Percentiles rank a stretch among this genome's conserved stretches.
Conservation (phyloP, 305 asterid species). For the Andrographis paniculata region DNA sequence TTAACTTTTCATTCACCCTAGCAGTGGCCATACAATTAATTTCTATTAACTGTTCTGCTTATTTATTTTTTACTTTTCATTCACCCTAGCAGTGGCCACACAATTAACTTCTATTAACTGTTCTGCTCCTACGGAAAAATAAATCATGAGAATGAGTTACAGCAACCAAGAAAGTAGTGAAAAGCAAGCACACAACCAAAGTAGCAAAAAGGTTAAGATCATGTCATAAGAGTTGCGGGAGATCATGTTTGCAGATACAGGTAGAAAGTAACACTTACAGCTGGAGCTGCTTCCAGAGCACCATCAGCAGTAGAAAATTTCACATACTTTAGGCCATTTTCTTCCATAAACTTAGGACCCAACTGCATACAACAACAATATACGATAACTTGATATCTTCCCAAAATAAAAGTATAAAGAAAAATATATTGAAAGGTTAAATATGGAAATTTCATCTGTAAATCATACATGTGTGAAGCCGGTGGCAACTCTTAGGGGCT, state of each 20-base stretch:
- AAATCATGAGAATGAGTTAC: too few relatives aligned
- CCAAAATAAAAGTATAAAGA: slow-evolving; percentile 1
- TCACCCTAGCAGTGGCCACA: too few relatives aligned
- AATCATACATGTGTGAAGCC: slow-evolving; percentile 78
- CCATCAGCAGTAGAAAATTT: slow-evolving; percentile 96
- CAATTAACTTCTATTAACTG: too few relatives aligned
- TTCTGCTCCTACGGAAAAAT: too few relatives aligned
- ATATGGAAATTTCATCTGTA: slow-evolving; percentile 1
- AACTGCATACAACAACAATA: slow-evolving; percentile 31
- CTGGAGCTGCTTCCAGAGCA: slow-evolving; percentile 98
- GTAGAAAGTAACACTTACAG: slow-evolving; percentile 36
- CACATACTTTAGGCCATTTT: slow-evolving; percentile 70
- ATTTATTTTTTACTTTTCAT: too few relatives aligned
- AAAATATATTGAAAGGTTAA: neutral
- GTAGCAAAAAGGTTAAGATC: neutral
- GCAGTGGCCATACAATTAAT: too few relatives aligned
- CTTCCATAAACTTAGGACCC: slow-evolving; percentile 87
- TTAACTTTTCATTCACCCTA: too few relatives aligned
- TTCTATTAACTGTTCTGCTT: too few relatives aligned
- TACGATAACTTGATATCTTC: slow-evolving; percentile 9
- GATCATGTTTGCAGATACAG: neutral
- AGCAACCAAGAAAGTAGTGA: neutral
- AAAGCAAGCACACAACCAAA: neutral
- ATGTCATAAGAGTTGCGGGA: neutral
- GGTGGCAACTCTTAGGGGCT: slow-evolving; percentile 91